Base-by-base conservation (phyloP, 495 filamentous ascomycete species). In the Penicillium coprophilum region DNA sequence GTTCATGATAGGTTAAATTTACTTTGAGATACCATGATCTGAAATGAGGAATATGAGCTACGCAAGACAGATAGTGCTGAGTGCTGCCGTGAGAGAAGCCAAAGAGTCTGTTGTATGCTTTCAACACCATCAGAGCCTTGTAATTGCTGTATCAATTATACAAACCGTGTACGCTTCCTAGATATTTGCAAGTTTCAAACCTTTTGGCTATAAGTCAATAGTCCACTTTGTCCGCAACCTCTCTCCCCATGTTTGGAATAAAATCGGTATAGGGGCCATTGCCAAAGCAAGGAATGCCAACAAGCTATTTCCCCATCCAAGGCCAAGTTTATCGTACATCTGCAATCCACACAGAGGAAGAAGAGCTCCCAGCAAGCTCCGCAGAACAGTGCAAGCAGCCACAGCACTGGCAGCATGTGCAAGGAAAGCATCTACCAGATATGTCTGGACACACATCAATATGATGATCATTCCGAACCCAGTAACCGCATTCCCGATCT, bases 301-400 rank as follows among this genome's bases (percentile, higher is more conserved):
- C 31, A 90, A 60, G 9, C 77, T 82, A 58, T 87, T 89, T 1
- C 85, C 87, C 87, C 87, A 89, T 1, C 85, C 86, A 5, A 85
- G 66, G 0, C 85, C 83, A 3, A 90, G 70, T 0, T 65, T 62
- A 0, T 68, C 53, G 67, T 87, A 90, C 82, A 91, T 82, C 20
- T 76, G 69, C 17, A 80, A 76, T 1, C 83, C 87, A 3, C 80
- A 82, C 5, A 90, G 72, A 4, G 87, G 87, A 10, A 91, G 68
- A 4, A 87, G 61, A 2, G 84, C 85, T 0, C 84, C 87, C 6
- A 82, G 61, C 0, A 89, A 59, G 1, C 79, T 85, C 6, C 86
- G 70, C 7, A 84, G 71, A 0, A 82, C 78, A 0, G 80, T 78
- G 20, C 83, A 62, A 2, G 83, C 80, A 6, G 84, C 86, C 0